These are phyloP conservation scores for Emmonsia crescens DNA, from an alignment of 2,329 filamentous ascomycete genomes.

Conservation along the genomic window DNA sequence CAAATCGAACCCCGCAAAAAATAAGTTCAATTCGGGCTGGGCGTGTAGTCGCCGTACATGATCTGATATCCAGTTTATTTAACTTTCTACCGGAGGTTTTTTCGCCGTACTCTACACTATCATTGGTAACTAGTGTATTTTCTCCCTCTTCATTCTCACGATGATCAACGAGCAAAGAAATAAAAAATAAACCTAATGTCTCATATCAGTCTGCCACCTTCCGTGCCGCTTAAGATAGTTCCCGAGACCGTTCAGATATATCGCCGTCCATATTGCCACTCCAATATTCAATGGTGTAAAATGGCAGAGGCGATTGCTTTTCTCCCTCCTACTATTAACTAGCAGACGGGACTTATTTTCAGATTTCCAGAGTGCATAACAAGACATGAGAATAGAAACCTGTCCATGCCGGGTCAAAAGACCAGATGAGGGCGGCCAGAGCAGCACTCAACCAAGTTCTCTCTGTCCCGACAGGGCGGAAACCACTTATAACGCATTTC, in stretches of 20 bases:
- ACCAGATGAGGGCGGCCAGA: not conserved
- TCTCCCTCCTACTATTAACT: not conserved
- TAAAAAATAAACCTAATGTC: not conserved
- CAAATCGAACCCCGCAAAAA: not conserved
- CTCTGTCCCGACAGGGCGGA: constrained; percentile 8
- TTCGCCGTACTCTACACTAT: not conserved
- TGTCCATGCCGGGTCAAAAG: not conserved
- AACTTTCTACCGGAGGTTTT: not conserved
- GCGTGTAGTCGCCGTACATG: not conserved
- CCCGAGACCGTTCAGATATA: not conserved
- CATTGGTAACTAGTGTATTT: not conserved
- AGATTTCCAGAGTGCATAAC: not conserved
- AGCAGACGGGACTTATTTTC: not conserved
- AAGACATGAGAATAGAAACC: not conserved
- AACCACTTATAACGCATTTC: constrained; percentile 9
- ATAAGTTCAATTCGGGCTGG: not conserved
- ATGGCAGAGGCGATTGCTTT: not conserved
- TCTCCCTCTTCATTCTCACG: not conserved
- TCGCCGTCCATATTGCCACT: not conserved
- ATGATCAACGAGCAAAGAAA: not conserved
- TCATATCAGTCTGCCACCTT: not conserved
- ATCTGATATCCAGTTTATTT: not conserved
- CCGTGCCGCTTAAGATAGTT: not conserved
- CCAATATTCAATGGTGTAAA: not conserved
- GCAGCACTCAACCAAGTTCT: not conserved